These are phyloP conservation scores for Gnaphalium uliginosum DNA, from an alignment of 129 eudicot species.

Conservation along the genomic window DNA sequence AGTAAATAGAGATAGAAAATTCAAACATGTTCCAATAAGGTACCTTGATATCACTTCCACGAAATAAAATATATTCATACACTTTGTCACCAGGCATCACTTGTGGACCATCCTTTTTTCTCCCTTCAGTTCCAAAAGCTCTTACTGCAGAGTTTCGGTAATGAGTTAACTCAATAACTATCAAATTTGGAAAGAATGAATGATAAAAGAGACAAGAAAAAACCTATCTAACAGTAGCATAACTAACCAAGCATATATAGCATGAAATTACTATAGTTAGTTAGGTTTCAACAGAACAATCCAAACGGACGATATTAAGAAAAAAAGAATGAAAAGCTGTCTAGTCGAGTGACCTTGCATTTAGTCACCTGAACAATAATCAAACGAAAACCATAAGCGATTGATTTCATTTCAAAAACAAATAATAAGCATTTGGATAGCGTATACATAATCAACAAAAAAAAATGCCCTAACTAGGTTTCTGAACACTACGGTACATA, in stretches of 20 bases:
- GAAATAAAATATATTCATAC: conserved; percentile 84
- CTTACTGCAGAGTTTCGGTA: conserved; percentile 56
- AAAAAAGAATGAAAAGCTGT: not conserved
- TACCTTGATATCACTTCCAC: conserved; percentile 96
- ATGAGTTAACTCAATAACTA: not conserved
- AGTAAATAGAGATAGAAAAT: conserved; percentile 3
- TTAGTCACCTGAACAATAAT: conserved; percentile 10
- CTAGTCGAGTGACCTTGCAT: not conserved
- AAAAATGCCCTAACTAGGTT: too few species aligned
- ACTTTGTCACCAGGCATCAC: conserved; percentile 85
- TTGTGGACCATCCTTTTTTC: conserved; percentile 82
- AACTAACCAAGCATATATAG: conserved; percentile 3
- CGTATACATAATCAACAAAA: too few species aligned
- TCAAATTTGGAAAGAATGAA: not conserved
- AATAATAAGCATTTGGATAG: too few species aligned
- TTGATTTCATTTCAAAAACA: not conserved
- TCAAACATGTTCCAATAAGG: conserved; percentile 11
- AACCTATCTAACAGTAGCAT: conserved; percentile 5
- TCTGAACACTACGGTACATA: too few species aligned
- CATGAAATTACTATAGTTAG: not conserved
- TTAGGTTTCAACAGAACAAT: conserved; percentile 9
- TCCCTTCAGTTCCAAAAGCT: conserved; percentile 90
- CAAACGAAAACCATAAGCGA: conserved; percentile 1
- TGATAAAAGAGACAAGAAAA: not conserved
- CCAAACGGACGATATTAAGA: not conserved